phyloP scores from a whole-genome alignment of 1,284 basidiomycete genomes.

The Puccinia sorghi region DNA sequence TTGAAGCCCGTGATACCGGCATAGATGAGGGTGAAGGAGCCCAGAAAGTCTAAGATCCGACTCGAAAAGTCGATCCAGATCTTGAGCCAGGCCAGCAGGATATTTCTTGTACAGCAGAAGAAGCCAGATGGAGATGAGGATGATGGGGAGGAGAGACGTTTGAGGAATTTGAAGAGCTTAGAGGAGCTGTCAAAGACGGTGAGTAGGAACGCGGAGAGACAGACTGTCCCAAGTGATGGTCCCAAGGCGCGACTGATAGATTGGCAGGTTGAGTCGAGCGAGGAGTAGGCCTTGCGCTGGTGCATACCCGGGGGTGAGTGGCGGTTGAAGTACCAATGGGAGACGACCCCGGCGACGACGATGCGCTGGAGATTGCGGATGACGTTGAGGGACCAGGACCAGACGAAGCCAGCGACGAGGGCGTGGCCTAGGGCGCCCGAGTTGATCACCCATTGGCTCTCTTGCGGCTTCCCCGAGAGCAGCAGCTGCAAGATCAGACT shows the following conservation, averaged over 20 bases:
- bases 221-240: conserved; percentile 43
- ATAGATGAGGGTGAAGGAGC: conserved; percentile 31
- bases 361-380: conserved; percentile 38
- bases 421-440: conserved; percentile 13
- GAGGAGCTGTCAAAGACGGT: conserved; percentile 38
- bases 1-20: conserved; percentile 46
- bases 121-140: background rate
- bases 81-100: conserved; percentile 9
- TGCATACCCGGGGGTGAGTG: conserved; percentile 29
- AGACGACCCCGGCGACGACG: conserved; percentile 45
- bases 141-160: background rate
- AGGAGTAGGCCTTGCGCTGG: conserved; percentile 16
- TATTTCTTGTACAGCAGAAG: no score
- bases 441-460: conserved; percentile 19
- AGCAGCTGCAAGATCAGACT: conserved; percentile 23
- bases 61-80: conserved; percentile 18
- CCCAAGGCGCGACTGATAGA: conserved; percentile 40
- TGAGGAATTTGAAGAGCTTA: conserved; percentile 15
- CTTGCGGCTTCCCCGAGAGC: background rate
- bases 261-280: conserved; percentile 32
- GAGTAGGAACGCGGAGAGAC: conserved; percentile 29
- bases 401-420: conserved; percentile 35
- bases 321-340: conserved; percentile 49
- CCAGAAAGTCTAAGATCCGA: conserved; percentile 34
- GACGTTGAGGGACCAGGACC: conserved; percentile 47